phyloP scores from a whole-genome alignment of 164 flowering plant genomes.

The Buxus sempervirens region DNA sequence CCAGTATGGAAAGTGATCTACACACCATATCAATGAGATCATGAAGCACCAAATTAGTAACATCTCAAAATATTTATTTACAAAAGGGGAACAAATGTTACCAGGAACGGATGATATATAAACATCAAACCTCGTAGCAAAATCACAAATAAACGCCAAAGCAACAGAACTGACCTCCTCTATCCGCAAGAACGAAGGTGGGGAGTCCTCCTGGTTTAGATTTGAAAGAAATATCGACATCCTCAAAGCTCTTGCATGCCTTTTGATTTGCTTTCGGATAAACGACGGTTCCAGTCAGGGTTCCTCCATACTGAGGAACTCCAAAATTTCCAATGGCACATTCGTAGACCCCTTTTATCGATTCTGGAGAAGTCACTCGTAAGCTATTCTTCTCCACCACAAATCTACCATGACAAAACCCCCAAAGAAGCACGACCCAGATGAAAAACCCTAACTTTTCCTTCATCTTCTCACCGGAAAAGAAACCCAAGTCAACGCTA shows the following conservation, averaged over 20 bases:
- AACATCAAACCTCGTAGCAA: neutral
- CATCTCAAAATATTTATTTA: neutral
- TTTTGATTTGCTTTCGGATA: constrained; percentile 75
- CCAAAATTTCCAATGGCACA: constrained; percentile 97
- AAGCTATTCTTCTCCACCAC: constrained; percentile 96
- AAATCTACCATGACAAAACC: constrained; percentile 56
- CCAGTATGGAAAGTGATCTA: neutral
- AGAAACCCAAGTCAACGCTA: neutral
- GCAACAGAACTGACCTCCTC: constrained; percentile 56
- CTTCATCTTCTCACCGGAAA: constrained; percentile 29
- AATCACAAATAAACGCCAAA: neutral
- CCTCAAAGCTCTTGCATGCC: constrained; percentile 66
- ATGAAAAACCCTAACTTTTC: constrained; percentile 39
- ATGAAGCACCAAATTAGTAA: neutral
- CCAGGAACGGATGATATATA: neutral
- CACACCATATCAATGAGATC: neutral
- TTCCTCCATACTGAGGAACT: constrained; percentile 92
- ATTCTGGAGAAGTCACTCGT: constrained; percentile 69
- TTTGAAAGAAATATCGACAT: constrained; percentile 56
- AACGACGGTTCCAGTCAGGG: constrained; percentile 64
- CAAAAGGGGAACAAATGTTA: neutral
- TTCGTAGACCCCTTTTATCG: constrained; percentile 61
- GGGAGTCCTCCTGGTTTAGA: constrained; percentile 77
- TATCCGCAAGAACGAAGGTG: constrained; percentile 68
- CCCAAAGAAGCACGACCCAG: constrained; percentile 33